These are phyloP conservation scores for Yamadazyma takamatsuzukensis DNA, from an alignment of 805 yeast genomes.

Conservation along the genomic window DNA sequence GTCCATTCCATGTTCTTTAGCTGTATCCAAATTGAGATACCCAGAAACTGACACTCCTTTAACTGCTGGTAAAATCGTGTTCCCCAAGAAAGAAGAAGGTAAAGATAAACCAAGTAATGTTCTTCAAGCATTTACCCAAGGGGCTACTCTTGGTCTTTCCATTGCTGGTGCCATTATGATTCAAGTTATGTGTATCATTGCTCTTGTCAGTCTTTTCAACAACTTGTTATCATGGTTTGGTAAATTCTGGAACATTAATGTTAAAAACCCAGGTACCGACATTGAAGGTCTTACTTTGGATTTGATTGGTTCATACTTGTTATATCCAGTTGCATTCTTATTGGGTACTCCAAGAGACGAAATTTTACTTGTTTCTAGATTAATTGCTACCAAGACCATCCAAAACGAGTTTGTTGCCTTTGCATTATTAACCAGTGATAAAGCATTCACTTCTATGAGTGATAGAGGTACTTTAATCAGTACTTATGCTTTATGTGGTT, in stretches of 20 bases:
- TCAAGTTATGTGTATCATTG: slow-evolving; percentile 60
- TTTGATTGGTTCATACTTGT: slow-evolving; percentile 52
- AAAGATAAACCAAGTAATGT: slow-evolving; percentile 43
- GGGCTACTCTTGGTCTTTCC: slow-evolving; percentile 54
- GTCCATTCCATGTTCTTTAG: slow-evolving; percentile 65
- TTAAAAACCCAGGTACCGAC: too few species aligned
- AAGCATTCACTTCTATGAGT: slow-evolving; percentile 45
- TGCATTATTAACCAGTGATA: slow-evolving; percentile 34
- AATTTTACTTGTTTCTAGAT: slow-evolving; percentile 46
- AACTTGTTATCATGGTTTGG: slow-evolving; percentile 60
- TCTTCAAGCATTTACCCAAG: slow-evolving; percentile 55
- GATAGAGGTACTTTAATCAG: slow-evolving; percentile 53
- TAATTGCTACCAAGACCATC: slow-evolving; percentile 54
- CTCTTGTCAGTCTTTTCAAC: slow-evolving; percentile 52
- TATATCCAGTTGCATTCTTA: slow-evolving; percentile 59
- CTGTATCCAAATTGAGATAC: slow-evolving; percentile 54
- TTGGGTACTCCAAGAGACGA: slow-evolving; percentile 54
- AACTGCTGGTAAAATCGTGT: slow-evolving; percentile 45
- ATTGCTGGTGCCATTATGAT: slow-evolving; percentile 57
- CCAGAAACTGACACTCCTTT: slow-evolving; percentile 58
- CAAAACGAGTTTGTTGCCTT: slow-evolving; percentile 63
- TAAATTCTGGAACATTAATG: slow-evolving; percentile 54
- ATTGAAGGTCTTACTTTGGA: slow-evolving; percentile 50
- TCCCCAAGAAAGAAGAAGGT: slow-evolving; percentile 39
- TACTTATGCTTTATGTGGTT: slow-evolving; percentile 61